These are phyloP conservation scores for Beauveria asiatica DNA, from an alignment of 2,329 filamentous ascomycete species.

Conservation along the genomic window DNA sequence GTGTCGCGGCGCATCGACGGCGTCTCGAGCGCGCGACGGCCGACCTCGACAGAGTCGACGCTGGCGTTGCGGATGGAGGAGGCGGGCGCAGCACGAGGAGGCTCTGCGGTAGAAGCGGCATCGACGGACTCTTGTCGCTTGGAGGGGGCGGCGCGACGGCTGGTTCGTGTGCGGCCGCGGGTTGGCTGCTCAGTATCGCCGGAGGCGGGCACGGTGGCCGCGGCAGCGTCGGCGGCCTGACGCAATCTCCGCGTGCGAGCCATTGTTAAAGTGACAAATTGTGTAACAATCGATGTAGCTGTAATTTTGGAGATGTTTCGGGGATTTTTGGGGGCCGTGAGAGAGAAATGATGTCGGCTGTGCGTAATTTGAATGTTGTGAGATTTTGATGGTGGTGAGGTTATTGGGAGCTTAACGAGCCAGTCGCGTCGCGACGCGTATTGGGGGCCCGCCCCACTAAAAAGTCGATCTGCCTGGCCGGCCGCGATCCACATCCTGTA, in stretches of 20 bases:
- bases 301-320: background rate
- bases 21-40: constrained; percentile 26
- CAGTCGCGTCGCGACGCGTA: constrained; percentile 8
- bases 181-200: constrained; percentile 17
- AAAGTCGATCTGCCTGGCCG: background rate
- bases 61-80: constrained; percentile 19
- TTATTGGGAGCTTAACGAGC: background rate
- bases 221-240: constrained; percentile 17
- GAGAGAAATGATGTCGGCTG: background rate
- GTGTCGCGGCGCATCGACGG: constrained; percentile 30
- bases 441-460: constrained; percentile 6
- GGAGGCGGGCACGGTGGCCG: constrained; percentile 9
- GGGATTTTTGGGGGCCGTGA: background rate
- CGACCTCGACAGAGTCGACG: constrained; percentile 27
- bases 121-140: constrained; percentile 6
- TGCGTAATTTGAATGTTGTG: background rate
- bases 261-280: constrained; percentile 14
- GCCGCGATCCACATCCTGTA: no score
- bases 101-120: constrained; percentile 15
- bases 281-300: background rate
- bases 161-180: constrained; percentile 16
- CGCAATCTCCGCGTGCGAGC: constrained; percentile 25
- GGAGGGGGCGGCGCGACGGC: constrained; percentile 3
- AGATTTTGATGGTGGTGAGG: background rate
- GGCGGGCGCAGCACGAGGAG: background rate